These are phyloP conservation scores for Magnusiomyces paraingens DNA, from an alignment of 1,139 yeast species.

Conservation along the genomic window DNA sequence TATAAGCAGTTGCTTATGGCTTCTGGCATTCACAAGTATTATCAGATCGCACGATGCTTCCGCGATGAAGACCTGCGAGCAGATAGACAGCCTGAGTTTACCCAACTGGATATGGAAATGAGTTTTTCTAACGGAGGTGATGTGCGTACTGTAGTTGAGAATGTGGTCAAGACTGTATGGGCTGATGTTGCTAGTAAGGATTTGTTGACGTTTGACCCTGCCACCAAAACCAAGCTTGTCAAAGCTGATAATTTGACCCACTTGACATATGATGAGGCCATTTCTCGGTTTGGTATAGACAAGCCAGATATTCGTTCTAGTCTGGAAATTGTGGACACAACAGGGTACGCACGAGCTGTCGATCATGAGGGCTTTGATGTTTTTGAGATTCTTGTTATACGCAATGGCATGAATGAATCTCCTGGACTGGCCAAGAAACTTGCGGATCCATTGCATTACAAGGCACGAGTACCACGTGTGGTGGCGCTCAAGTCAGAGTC, in stretches of 20 bases:
- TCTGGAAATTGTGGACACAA: slow-evolving; percentile 41
- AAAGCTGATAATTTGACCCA: slow-evolving; percentile 33
- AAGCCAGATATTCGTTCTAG: slow-evolving; percentile 76
- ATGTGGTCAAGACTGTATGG: slow-evolving; percentile 54
- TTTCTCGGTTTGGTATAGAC: slow-evolving; percentile 77
- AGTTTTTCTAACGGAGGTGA: slow-evolving; percentile 66
- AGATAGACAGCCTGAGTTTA: slow-evolving; percentile 96
- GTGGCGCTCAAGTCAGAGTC: slow-evolving; percentile 30
- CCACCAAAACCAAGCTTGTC: slow-evolving; percentile 9
- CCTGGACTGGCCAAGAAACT: slow-evolving; percentile 39
- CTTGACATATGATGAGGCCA: slow-evolving; percentile 61
- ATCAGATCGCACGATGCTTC: slow-evolving; percentile 88
- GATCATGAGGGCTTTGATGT: slow-evolving; percentile 48
- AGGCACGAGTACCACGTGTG: slow-evolving; percentile 54
- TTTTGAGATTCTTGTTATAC: slow-evolving; percentile 64
- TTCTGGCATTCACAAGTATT: slow-evolving; percentile 79
- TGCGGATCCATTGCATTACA: slow-evolving; percentile 44
- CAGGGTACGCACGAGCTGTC: slow-evolving; percentile 23
- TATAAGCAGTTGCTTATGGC: slow-evolving; percentile 93
- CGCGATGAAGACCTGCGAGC: slow-evolving; percentile 92
- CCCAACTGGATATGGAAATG: slow-evolving; percentile 94
- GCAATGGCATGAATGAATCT: slow-evolving; percentile 38
- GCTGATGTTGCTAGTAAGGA: slow-evolving; percentile 34
- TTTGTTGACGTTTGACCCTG: slow-evolving; percentile 31
- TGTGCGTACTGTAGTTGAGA: slow-evolving; percentile 61